These are phyloP conservation scores for Penicillium capsulatum DNA, from an alignment of 2,329 filamentous ascomycete species.

Conservation along the genomic window DNA sequence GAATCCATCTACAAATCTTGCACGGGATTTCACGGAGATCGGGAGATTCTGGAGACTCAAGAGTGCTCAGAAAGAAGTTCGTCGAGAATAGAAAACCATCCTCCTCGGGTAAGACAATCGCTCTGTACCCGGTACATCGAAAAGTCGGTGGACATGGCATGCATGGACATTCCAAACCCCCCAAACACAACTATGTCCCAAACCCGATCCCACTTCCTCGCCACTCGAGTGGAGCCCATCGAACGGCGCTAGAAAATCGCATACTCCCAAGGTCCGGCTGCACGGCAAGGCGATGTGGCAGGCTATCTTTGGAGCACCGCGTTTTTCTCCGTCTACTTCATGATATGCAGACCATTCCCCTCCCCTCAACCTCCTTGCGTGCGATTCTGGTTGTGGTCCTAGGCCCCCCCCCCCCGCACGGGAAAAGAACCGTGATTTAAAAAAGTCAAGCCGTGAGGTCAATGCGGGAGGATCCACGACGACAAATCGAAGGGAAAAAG, in stretches of 20 bases:
- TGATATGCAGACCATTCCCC: conserved; percentile 20
- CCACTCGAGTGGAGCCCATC: background rate
- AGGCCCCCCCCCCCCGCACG: conserved; percentile 12
- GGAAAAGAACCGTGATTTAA: background rate
- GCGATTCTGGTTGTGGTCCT: conserved; percentile 2
- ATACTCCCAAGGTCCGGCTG: background rate
- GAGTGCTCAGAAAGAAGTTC: too few species aligned
- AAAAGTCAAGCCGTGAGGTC: background rate
- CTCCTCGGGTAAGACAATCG: conserved; percentile 10
- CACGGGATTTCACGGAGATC: too few species aligned
- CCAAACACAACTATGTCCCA: too few species aligned
- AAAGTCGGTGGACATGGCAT: conserved; percentile 22
- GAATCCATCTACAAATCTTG: background rate
- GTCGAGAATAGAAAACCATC: too few species aligned
- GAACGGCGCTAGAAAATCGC: conserved; percentile 8
- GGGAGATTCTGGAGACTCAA: too few species aligned
- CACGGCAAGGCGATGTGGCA: conserved; percentile 15
- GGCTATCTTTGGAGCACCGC: conserved; percentile 13
- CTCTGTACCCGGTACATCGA: conserved; percentile 20
- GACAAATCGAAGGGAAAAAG: too few species aligned
- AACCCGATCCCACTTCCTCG: background rate
- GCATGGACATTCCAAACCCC: conserved; percentile 4
- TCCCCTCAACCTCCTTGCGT: conserved; percentile 19
- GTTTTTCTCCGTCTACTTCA: conserved; percentile 10
- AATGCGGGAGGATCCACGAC: background rate